Evolutionary conservation across 768 basidiomycete species (phyloP).

Genomic region (Hygrophorus pudorinus): DNA sequence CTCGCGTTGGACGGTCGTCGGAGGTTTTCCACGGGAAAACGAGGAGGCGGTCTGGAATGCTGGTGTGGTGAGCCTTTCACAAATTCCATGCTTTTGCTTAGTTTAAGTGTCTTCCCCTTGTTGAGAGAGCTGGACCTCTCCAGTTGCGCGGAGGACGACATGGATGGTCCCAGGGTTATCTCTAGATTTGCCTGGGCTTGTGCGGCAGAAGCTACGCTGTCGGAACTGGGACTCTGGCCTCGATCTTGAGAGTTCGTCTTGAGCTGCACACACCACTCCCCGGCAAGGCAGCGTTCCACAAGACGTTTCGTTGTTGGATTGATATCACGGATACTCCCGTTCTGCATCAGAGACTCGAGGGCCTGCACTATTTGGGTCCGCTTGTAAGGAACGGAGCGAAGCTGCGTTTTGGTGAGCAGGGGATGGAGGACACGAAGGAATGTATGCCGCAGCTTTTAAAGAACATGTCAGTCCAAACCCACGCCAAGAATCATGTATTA

Average conservation of each 20-base stretch:
- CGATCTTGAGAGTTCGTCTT: constrained; percentile 23
- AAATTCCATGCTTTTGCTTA: constrained; percentile 60
- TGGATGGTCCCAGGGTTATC: constrained; percentile 10
- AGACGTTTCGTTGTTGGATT: constrained; percentile 83
- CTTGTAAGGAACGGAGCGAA: constrained; percentile 80
- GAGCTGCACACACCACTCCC: constrained; percentile 77
- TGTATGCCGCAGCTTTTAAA: constrained; percentile 74
- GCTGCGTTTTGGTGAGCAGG: constrained; percentile 87
- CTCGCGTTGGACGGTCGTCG: constrained; percentile 26
- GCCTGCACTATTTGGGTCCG: constrained; percentile 79
- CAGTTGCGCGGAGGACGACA: constrained; percentile 24
- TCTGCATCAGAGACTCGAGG: constrained; percentile 67
- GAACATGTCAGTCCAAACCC: not conserved
- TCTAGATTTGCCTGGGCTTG: constrained; percentile 4
- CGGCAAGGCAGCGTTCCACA: constrained; percentile 82
- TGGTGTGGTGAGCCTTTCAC: constrained; percentile 23
- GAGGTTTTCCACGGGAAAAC: constrained; percentile 25
- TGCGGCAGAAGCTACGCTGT: constrained; percentile 1
- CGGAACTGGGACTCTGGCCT: constrained; percentile 5
- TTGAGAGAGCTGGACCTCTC: constrained; percentile 22
- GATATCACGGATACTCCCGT: constrained; percentile 71
- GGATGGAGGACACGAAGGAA: constrained; percentile 96
- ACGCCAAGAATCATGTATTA: constrained; percentile 9
- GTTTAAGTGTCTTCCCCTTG: constrained; percentile 40
- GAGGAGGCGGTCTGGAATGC: constrained; percentile 18